Evolutionary conservation across 129 eudicot genomes (phyloP), one percentile per base, ranked within the genome.

Genomic region (Tagetes erecta): DNA sequence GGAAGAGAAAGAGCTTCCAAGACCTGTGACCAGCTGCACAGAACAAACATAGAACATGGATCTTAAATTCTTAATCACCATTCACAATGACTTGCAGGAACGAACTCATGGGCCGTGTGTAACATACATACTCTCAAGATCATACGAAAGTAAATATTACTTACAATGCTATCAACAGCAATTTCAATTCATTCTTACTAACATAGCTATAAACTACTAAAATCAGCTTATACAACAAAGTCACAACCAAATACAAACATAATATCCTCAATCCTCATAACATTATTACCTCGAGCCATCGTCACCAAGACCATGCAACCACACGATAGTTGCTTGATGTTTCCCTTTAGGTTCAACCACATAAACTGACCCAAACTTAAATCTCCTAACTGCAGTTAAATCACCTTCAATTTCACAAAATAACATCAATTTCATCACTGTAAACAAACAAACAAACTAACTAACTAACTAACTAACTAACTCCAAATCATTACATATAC

Each of bases 301-400:
- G 81, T 91, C 97, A 53, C 97, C 96, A 72, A 88, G 92, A 62
- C 97, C 97, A 86, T 91, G 97, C 69, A 91, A 76, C 97, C 97
- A 91, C 58, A 88, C 97, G 42, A 91, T 82, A 55, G 96, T 88
- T 33, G 92, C 97, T 73, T 83, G 91, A 82, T 91, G 97, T 81
- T 81, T 83, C 46, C 91, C 96, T 86, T 88, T 91, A 37, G 97
- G 96, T 83, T 78, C 80, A 38, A 91, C 92, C 46, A 91, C 97
- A 76, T 86, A 66, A 1, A 96, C 86, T 52, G 71, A 78, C 57
- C 97, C 97, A 81, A 88, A 91, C 42, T 86, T 84, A 79, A 83
- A 81, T 20, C 85, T 81, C 85, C 88, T 83, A 67, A 76, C 80
- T 71, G 75, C 87, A 51, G 86, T 67, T 79, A 70, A 68, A 74